Conservation (phyloP, 352 stramenopile species). For the Pythium plurisporium region DNA sequence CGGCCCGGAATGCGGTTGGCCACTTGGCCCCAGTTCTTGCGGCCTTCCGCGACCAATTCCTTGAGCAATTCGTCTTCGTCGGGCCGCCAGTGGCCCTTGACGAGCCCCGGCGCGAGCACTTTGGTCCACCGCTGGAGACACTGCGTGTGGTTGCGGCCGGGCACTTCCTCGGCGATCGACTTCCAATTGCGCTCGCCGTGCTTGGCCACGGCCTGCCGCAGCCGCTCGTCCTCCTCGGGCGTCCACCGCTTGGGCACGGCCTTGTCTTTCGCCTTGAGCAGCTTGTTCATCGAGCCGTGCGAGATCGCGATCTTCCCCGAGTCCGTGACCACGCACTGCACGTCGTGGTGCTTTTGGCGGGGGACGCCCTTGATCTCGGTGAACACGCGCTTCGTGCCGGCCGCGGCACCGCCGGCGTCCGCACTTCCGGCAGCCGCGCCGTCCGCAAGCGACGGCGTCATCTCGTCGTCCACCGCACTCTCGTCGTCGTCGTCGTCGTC, state of each 20-base stretch:
- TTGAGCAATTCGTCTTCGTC: conserved; percentile 90
- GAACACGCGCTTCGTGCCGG: conserved; percentile 67
- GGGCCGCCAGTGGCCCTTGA: conserved; percentile 94
- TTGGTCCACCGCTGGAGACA: conserved; percentile 91
- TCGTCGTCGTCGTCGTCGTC: conserved; percentile 18
- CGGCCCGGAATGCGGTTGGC: conserved; percentile 77
- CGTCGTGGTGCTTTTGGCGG: conserved; percentile 77
- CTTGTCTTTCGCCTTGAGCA: conserved; percentile 85
- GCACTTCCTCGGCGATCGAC: conserved; percentile 81
- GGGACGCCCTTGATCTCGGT: conserved; percentile 84
- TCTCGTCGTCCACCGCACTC: conserved; percentile 16
- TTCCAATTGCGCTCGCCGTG: conserved; percentile 88
- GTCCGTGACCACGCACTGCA: conserved; percentile 38
- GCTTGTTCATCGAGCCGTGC: conserved; percentile 49
- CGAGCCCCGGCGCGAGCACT: conserved; percentile 91
- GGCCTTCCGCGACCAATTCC: conserved; percentile 69
- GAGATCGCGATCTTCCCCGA: conserved; percentile 40
- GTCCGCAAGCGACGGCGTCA: not conserved
- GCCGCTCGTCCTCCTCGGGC: conserved; percentile 70
- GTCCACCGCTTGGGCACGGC: conserved; percentile 79
- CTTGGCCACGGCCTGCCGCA: conserved; percentile 67
- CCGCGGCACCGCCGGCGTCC: not conserved
- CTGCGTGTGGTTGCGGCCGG: conserved; percentile 83
- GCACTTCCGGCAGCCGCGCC: not conserved
- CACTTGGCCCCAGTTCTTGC: conserved; percentile 88